These are phyloP conservation scores for Angophora floribunda DNA, from an alignment of 345 rosid genomes.

Conservation along the genomic window DNA sequence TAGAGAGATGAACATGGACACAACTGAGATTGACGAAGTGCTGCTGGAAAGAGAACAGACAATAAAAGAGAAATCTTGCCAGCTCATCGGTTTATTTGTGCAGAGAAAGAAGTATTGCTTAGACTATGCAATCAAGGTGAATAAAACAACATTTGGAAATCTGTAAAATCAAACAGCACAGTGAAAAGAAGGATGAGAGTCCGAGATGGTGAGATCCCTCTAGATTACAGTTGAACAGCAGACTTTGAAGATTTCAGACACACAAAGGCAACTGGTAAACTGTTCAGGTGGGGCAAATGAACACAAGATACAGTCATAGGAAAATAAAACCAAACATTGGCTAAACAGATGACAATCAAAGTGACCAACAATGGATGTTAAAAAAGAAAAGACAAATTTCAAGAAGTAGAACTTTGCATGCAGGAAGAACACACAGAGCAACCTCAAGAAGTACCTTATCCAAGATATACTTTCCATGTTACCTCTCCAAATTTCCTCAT, in stretches of 20 bases:
- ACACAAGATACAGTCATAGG: background rate
- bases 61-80: background rate
- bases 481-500: background rate
- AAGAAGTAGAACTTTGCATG: background rate
- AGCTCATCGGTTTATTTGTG: background rate
- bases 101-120: background rate
- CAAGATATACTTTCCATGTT: background rate
- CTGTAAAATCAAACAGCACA: background rate
- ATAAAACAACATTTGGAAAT: background rate
- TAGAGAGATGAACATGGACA: background rate
- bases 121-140: background rate
- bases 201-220: background rate
- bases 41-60: background rate
- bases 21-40: background rate
- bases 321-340: background rate
- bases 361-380: background rate
- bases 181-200: background rate
- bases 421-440: background rate
- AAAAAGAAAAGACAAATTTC: background rate
- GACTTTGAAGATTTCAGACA: background rate
- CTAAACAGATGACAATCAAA: background rate
- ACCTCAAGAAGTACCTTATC: background rate
- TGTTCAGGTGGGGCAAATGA: background rate
- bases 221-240: background rate
- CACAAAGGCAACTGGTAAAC: background rate